phyloP scores from a whole-genome alignment of 129 eudicot species.

The Artemisia annua region DNA sequence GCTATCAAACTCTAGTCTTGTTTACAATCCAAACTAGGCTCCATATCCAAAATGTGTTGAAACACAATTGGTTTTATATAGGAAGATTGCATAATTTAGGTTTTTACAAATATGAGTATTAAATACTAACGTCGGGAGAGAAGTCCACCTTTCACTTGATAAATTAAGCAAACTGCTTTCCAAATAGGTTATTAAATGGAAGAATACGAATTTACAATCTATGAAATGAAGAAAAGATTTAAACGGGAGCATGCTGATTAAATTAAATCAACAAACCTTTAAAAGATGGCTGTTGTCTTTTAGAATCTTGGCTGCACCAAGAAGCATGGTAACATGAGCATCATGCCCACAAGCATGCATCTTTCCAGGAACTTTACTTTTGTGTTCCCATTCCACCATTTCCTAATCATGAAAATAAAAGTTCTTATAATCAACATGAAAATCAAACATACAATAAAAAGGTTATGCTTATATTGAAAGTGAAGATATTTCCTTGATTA shows the following conservation, averaged over 20 bases:
- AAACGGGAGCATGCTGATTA: background rate
- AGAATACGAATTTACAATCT: background rate
- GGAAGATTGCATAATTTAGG: too few relatives aligned
- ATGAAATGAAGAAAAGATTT: background rate
- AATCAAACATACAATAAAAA: slow-evolving; percentile 17
- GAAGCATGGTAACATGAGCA: slow-evolving; percentile 99
- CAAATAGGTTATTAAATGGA: too few relatives aligned
- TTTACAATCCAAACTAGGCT: too few relatives aligned
- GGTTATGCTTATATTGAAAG: background rate
- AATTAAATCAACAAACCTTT: slow-evolving; percentile 53
- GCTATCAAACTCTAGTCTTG: too few relatives aligned
- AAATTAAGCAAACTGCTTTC: too few relatives aligned
- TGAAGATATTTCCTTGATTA: background rate
- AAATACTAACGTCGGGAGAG: too few relatives aligned
- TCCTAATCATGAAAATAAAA: slow-evolving; percentile 49
- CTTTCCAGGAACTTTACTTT: slow-evolving; percentile 83
- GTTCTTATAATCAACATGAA: slow-evolving; percentile 18
- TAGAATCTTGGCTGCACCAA: slow-evolving; percentile 98
- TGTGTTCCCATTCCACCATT: slow-evolving; percentile 98
- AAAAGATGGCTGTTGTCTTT: slow-evolving; percentile 61
- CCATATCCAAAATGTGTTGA: too few relatives aligned
- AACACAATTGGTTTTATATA: too few relatives aligned
- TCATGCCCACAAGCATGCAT: slow-evolving; percentile 99
- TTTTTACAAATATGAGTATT: too few relatives aligned
- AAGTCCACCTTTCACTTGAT: too few relatives aligned